Conservation (phyloP, 2,329 filamentous ascomycete species). For the Mariannaea elegans region DNA sequence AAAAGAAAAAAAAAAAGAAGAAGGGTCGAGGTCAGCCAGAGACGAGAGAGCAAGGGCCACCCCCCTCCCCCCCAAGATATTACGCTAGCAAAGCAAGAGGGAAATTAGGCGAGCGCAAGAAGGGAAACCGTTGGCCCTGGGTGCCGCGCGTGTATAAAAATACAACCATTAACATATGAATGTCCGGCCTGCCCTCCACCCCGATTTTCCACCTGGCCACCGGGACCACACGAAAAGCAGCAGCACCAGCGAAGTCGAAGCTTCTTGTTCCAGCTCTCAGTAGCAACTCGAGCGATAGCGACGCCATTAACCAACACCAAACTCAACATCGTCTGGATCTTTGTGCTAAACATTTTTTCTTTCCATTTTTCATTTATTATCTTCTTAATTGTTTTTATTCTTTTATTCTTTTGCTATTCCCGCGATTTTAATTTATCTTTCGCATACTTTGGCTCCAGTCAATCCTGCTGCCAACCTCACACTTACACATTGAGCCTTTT, state of each 20-base stretch:
- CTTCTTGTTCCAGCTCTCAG: neutral
- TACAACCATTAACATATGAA: constrained; percentile 54
- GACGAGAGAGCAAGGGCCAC: constrained; percentile 28
- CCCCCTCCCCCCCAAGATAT: constrained; percentile 20
- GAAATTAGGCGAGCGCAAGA: constrained; percentile 49
- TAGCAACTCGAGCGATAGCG: neutral
- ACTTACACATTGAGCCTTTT: constrained; percentile 12
- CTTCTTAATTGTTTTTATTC: no score
- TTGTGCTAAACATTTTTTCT: neutral
- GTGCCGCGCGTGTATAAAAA: constrained; percentile 56
- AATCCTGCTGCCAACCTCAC: neutral
- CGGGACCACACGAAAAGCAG: constrained; percentile 30
- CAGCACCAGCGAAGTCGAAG: constrained; percentile 24
- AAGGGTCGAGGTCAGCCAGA: constrained; percentile 12
- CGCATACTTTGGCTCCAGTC: neutral
- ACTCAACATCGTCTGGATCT: neutral
- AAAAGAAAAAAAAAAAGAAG: constrained; percentile 12
- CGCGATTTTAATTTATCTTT: neutral
- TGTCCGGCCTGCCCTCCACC: constrained; percentile 55
- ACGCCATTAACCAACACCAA: neutral
- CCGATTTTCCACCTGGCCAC: constrained; percentile 47
- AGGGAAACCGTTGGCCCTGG: constrained; percentile 47
- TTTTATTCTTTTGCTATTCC: neutral
- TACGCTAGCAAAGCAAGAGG: constrained; percentile 47
- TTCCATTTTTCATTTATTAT: neutral